These are phyloP conservation scores for Arachis monticola DNA, from an alignment of 331 rosid genomes.

Conservation along the genomic window DNA sequence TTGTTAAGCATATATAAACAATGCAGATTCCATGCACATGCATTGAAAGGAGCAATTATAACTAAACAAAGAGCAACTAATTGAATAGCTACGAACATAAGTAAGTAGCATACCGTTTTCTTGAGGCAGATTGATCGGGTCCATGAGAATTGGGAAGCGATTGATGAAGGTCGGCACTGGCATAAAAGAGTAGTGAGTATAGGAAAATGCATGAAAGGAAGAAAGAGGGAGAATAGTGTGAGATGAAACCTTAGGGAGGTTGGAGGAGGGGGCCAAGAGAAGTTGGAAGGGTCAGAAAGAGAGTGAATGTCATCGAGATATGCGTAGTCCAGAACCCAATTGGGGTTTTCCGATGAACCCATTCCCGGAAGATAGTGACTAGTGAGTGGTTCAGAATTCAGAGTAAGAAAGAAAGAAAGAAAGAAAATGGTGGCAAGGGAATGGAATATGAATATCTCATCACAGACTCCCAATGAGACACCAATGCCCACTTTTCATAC, in stretches of 20 bases:
- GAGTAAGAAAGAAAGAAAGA: neutral
- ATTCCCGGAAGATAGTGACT: slow-evolving; percentile 34
- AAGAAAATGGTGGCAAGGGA: neutral
- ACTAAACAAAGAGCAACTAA: neutral
- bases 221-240: neutral
- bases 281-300: slow-evolving; percentile 48
- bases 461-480: slow-evolving; percentile 27
- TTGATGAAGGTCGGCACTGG: slow-evolving; percentile 65
- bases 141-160: slow-evolving; percentile 42
- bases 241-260: slow-evolving; percentile 54
- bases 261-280: slow-evolving; percentile 61
- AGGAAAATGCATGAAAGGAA: too few species aligned
- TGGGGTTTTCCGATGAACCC: slow-evolving; percentile 54
- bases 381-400: too few species aligned
- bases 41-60: too few species aligned
- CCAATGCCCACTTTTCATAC: neutral
- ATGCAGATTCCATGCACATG: neutral
- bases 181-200: too few species aligned
- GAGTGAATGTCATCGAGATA: slow-evolving; percentile 60
- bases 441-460: slow-evolving; percentile 6
- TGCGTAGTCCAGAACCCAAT: slow-evolving; percentile 67
- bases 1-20: neutral
- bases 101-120: slow-evolving; percentile 55
- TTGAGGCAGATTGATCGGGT: slow-evolving; percentile 55
- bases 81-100: neutral